Evolutionary conservation across 306 rosid species (phyloP).

Genomic region (Begonia loranthoides): DNA sequence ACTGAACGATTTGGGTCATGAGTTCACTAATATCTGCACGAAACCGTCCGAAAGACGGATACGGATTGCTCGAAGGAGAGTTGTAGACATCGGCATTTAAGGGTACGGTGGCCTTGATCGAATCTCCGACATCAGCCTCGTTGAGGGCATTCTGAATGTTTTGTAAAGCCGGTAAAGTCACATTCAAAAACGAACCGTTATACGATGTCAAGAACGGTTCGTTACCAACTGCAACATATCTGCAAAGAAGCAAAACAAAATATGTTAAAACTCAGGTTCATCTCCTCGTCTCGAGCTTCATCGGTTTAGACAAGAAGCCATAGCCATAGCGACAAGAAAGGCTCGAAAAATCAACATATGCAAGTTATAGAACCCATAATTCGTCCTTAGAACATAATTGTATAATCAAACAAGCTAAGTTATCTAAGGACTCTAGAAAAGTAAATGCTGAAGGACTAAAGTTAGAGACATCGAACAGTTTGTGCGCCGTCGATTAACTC

Average conservation of each 20-base stretch:
- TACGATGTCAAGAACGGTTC: constrained; percentile 90
- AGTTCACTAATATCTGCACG: constrained; percentile 53
- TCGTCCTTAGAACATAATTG: no score
- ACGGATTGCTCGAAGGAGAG: constrained; percentile 42
- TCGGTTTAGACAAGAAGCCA: no score
- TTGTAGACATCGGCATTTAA: constrained; percentile 83
- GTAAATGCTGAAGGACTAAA: no score
- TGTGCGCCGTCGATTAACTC: no score
- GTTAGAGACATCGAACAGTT: no score
- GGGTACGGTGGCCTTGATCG: constrained; percentile 84
- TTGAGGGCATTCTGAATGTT: constrained; percentile 92
- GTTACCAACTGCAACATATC: constrained; percentile 96
- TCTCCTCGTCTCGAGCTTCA: background rate
- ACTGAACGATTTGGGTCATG: constrained; percentile 75
- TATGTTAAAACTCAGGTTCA: background rate
- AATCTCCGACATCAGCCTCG: constrained; percentile 64
- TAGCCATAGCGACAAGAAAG: no score
- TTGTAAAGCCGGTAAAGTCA: constrained; percentile 80
- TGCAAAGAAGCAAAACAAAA: constrained; percentile 17
- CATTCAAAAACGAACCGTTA: constrained; percentile 71
- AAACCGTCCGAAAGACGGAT: constrained; percentile 83
- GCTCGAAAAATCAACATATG: no score
- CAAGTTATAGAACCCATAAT: no score
- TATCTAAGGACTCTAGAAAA: no score
- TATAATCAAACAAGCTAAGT: no score